A percentile compares a stretch with the other conserved stretches of the same genome.
phyloP scores from a whole-genome alignment of 108 stramenopile genomes.

The Pseudonitzschia delicatissima region DNA sequence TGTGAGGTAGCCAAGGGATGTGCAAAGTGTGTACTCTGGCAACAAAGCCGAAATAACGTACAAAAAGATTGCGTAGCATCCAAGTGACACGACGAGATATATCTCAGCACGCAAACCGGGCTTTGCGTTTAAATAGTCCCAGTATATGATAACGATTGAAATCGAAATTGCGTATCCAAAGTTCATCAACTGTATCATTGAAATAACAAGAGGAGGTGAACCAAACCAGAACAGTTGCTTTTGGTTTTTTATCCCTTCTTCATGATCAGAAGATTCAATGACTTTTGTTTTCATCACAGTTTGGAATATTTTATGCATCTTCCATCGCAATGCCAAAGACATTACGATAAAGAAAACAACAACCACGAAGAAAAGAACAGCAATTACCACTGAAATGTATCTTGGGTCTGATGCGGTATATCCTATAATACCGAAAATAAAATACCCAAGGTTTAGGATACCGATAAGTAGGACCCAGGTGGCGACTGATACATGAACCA shows the following conservation, averaged over 20 bases:
- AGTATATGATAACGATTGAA: conserved; percentile 63
- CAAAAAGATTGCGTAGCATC: conserved; percentile 63
- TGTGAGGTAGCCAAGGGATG: conserved; percentile 78
- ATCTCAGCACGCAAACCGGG: not conserved
- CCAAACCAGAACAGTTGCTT: conserved; percentile 70
- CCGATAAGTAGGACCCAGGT: conserved; percentile 79
- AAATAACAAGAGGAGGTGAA: conserved; percentile 66
- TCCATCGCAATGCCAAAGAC: conserved; percentile 31
- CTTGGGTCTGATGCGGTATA: conserved; percentile 23
- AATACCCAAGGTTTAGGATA: conserved; percentile 61
- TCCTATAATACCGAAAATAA: conserved; percentile 55
- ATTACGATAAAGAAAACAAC: conserved; percentile 39
- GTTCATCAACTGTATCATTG: conserved; percentile 75
- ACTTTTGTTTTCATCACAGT: conserved; percentile 5
- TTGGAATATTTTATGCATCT: conserved; percentile 9
- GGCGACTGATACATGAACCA: conserved; percentile 68
- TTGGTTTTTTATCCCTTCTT: conserved; percentile 39
- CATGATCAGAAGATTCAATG: not conserved
- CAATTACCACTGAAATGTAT: conserved; percentile 29
- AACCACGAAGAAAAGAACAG: conserved; percentile 35
- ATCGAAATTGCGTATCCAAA: conserved; percentile 88
- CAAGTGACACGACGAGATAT: conserved; percentile 34
- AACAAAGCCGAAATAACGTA: conserved; percentile 52
- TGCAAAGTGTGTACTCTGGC: conserved; percentile 83
- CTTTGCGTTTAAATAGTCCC: conserved; percentile 22